A percentile compares a stretch with the other conserved stretches of the same genome.
phyloP scores from a whole-genome alignment of 805 yeast species.

The Starmerella khaoyaiensis region DNA sequence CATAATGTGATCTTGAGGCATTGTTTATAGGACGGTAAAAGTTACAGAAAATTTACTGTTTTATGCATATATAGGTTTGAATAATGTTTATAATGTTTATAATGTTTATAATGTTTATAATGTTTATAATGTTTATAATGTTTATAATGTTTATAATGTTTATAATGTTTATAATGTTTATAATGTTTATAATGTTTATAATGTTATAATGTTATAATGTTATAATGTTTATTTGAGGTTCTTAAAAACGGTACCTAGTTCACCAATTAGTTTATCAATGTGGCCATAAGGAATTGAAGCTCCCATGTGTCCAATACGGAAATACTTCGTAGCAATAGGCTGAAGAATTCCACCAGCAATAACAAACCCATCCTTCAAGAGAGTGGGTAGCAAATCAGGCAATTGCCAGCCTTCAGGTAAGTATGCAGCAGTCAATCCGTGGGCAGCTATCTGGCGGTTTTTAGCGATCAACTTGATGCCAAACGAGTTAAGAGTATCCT shows the following conservation, averaged over 20 bases:
- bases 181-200: no score
- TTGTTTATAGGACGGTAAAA: no score
- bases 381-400: conserved; percentile 42
- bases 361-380: conserved; percentile 54
- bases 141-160: no score
- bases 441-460: conserved; percentile 52
- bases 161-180: no score
- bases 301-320: conserved; percentile 96
- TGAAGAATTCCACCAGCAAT: conserved; percentile 86
- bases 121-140: no score
- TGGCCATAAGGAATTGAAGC: conserved; percentile 53
- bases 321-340: conserved; percentile 65
- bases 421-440: conserved; percentile 76
- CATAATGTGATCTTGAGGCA: no score
- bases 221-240: conserved; percentile 1
- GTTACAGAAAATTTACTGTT: no score
- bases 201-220: no score
- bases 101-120: no score
- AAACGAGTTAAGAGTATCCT: conserved; percentile 39
- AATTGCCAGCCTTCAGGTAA: conserved; percentile 66
- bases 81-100: no score
- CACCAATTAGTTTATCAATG: conserved; percentile 35
- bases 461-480: conserved; percentile 64
- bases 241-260: conserved; percentile 5
- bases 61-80: no score